Percentiles rank a stretch among this genome's conserved stretches.
These are phyloP conservation scores for Paramecium primaurelia DNA, from an alignment of 73 alveolate species.

Conservation along the genomic window DNA sequence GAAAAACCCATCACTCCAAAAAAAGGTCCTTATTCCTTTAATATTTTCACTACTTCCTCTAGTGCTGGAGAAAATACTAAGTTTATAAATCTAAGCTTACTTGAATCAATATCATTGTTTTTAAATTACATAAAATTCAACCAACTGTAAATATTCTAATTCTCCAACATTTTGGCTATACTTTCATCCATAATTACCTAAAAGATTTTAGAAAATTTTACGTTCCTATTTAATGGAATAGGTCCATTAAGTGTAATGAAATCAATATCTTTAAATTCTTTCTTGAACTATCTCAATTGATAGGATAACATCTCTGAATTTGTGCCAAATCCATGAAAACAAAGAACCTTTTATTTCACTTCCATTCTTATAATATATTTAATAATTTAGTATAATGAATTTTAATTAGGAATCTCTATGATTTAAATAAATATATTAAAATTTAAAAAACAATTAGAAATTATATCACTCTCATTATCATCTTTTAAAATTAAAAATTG, in stretches of 20 bases:
- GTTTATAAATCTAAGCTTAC: background rate
- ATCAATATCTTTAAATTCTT: constrained; percentile 1
- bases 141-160: constrained; percentile 27
- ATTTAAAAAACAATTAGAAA: background rate
- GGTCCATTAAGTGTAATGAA: constrained; percentile 38
- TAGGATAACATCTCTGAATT: background rate
- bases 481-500: background rate
- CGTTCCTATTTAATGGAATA: background rate
- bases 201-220: background rate
- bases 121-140: background rate
- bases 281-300: background rate
- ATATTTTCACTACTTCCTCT: background rate
- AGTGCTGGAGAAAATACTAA: constrained; percentile 36
- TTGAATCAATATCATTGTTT: background rate
- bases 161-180: constrained; percentile 19
- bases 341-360: background rate
- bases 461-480: background rate
- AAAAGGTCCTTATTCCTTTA: constrained; percentile 36
- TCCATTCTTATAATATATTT: background rate
- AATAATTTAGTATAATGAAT: background rate
- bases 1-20: constrained; percentile 42
- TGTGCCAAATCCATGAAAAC: constrained; percentile 50
- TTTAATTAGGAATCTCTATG: background rate
- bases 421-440: background rate
- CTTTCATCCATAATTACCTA: constrained; percentile 33